phyloP scores from a whole-genome alignment of 495 filamentous ascomycete genomes.

The Aspergillus diversus region DNA sequence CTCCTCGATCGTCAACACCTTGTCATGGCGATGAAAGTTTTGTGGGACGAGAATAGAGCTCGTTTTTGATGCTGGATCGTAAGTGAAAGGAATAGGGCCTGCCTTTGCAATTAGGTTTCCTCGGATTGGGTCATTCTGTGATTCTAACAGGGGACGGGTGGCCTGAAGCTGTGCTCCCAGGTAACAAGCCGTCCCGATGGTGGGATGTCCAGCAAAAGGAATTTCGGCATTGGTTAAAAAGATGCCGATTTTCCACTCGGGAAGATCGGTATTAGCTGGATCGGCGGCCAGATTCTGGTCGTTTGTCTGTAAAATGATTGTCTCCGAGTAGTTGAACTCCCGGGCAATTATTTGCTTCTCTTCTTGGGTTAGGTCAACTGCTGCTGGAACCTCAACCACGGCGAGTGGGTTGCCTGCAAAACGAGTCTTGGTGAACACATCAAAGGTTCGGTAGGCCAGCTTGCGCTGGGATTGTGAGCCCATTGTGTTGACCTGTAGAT shows the following conservation, averaged over 20 bases:
- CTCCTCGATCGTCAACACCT: background rate
- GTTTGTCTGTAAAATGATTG: conserved; percentile 63
- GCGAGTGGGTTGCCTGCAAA: conserved; percentile 27
- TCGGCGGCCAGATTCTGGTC: background rate
- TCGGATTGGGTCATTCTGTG: conserved; percentile 35
- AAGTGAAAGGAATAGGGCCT: conserved; percentile 57
- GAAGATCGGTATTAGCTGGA: background rate
- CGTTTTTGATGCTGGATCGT: conserved; percentile 46
- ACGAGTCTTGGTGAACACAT: conserved; percentile 25
- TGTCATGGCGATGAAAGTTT: background rate
- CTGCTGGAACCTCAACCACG: conserved; percentile 15
- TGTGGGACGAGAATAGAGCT: background rate
- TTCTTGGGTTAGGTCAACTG: conserved; percentile 12
- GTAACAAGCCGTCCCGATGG: conserved; percentile 59
- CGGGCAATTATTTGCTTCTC: conserved; percentile 51
- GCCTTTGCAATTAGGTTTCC: conserved; percentile 54
- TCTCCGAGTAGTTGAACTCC: conserved; percentile 81
- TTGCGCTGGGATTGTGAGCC: background rate
- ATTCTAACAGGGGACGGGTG: conserved; percentile 31
- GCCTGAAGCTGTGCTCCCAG: conserved; percentile 29
- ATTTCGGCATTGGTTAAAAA: conserved; percentile 42
- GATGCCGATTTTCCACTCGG: conserved; percentile 22
- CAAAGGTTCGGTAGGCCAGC: background rate
- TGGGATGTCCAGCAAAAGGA: conserved; percentile 69
- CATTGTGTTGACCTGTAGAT: background rate